These are phyloP conservation scores for Dujonia santamariae DNA, from an alignment of 1,139 yeast species.

Conservation along the genomic window DNA sequence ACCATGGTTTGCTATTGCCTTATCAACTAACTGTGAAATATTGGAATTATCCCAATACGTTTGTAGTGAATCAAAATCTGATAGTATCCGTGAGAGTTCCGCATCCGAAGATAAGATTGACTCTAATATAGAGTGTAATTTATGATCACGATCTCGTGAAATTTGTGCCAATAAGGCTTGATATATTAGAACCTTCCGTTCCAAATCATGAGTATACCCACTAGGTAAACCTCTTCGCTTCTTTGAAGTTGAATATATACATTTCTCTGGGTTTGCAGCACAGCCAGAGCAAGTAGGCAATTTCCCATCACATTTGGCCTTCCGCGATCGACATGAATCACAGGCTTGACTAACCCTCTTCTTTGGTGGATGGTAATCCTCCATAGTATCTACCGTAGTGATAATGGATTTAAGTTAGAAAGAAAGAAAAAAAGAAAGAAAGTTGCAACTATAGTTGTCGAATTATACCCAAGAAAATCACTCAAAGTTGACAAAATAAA, in stretches of 20 bases:
- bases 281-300: constrained; percentile 21
- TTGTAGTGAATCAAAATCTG: constrained; percentile 7
- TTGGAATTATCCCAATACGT: constrained; percentile 12
- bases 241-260: constrained; percentile 17
- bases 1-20: constrained; percentile 11
- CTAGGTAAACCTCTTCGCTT: constrained; percentile 23
- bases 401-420: not conserved
- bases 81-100: not conserved
- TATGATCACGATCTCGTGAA: constrained; percentile 9
- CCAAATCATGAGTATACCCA: constrained; percentile 23
- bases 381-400: too few relatives aligned
- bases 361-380: too few relatives aligned
- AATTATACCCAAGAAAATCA: too few relatives aligned
- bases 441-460: not conserved
- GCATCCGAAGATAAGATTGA: not conserved
- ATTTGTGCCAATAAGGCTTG: constrained; percentile 15
- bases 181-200: constrained; percentile 16
- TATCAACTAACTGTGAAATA: constrained; percentile 11
- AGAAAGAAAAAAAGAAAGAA: not conserved
- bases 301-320: constrained; percentile 24
- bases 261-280: constrained; percentile 11
- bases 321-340: constrained; percentile 21
- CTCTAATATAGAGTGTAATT: too few relatives aligned
- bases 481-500: too few relatives aligned
- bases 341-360: constrained; percentile 23